Conservation (phyloP, 148 eudicot species). For the Dianthus caryophyllus region DNA sequence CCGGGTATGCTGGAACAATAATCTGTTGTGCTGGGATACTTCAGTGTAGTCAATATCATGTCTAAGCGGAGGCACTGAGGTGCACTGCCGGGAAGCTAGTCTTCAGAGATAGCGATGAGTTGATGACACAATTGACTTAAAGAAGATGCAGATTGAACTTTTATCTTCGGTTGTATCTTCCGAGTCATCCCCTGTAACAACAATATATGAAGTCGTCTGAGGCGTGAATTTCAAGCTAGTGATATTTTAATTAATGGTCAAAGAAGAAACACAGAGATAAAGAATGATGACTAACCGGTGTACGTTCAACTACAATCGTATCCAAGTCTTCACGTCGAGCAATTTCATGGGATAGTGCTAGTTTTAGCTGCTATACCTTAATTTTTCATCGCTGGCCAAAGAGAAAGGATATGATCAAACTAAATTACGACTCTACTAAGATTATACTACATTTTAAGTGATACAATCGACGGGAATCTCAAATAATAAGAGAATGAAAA, state of each 20-base stretch:
- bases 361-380: neutral
- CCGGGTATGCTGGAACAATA: slow-evolving; percentile 50
- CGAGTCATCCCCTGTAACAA: too few species aligned
- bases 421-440: too few species aligned
- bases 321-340: neutral
- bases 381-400: neutral
- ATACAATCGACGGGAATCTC: neutral
- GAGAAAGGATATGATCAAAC: neutral
- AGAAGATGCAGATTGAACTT: too few species aligned
- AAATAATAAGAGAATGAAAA: neutral
- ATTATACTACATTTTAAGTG: neutral
- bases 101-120: too few species aligned
- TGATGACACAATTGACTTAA: too few species aligned
- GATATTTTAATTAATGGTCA: too few species aligned
- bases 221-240: neutral
- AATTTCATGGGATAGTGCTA: neutral
- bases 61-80: too few species aligned
- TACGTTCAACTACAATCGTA: neutral
- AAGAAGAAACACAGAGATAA: too few species aligned
- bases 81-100: too few species aligned
- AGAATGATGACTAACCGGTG: slow-evolving; percentile 1
- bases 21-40: too few species aligned
- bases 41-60: too few species aligned
- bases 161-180: too few species aligned
- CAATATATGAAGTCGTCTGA: neutral